phyloP scores from a whole-genome alignment of 306 rosid genomes.

The Ochetophila trinervis region DNA sequence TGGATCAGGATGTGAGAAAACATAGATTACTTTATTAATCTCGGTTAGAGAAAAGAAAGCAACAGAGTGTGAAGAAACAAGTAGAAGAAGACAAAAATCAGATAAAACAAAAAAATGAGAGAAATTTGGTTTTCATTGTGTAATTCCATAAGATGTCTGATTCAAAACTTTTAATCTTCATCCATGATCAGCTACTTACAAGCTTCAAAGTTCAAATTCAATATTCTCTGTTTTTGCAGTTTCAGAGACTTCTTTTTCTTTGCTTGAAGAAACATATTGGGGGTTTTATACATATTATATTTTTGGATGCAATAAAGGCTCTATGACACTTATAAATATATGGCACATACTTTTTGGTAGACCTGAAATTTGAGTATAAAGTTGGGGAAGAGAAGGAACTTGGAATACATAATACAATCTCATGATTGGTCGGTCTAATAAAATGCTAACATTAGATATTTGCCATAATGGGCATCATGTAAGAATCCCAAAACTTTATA shows the following conservation, averaged over 20 bases:
- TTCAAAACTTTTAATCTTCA: conserved; percentile 6
- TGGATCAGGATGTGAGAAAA: not conserved
- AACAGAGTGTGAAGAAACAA: not conserved
- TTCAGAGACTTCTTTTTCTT: not conserved
- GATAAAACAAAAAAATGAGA: not conserved
- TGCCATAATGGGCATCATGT: not conserved
- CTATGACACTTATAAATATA: not conserved
- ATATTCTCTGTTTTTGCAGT: too few relatives aligned
- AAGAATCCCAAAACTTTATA: not conserved
- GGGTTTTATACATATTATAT: not conserved
- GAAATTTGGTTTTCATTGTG: conserved; percentile 3
- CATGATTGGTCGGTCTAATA: not conserved
- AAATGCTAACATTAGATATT: not conserved
- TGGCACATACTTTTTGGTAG: too few relatives aligned
- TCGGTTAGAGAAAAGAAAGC: not conserved
- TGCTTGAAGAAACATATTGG: not conserved
- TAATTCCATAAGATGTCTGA: not conserved
- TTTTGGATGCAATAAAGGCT: not conserved
- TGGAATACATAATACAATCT: not conserved
- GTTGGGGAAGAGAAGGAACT: not conserved
- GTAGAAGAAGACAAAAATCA: conserved; percentile 4
- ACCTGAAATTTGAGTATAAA: not conserved
- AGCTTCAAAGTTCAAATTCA: not conserved
- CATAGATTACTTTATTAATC: not conserved
- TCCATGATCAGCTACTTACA: too few relatives aligned